Evolutionary conservation across 2,329 filamentous ascomycete species (phyloP).

Genomic region (Curvularia lunata): DNA sequence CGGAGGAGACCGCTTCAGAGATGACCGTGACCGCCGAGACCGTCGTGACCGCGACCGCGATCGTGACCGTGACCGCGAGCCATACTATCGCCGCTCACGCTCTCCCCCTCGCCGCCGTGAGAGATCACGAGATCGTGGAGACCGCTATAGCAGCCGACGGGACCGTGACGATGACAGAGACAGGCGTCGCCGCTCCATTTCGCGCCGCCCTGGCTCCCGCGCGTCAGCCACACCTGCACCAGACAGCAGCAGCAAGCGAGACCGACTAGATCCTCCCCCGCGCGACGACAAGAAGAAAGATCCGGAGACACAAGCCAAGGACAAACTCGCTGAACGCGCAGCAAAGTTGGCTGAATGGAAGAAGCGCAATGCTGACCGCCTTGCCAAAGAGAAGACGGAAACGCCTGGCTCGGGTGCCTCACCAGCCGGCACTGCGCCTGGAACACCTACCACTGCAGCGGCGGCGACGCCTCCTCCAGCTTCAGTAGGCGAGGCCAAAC

Average conservation of each 20-base stretch:
- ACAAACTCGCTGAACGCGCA: conserved; percentile 34
- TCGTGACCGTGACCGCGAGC: conserved; percentile 7
- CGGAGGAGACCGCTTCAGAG: conserved; percentile 43
- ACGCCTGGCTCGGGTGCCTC: conserved; percentile 63
- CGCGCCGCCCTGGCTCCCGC: conserved; percentile 64
- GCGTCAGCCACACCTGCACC: conserved; percentile 64
- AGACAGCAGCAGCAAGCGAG: conserved; percentile 31
- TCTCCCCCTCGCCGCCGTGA: conserved; percentile 19
- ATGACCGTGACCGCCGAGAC: conserved; percentile 65
- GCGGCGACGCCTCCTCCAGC: conserved; percentile 42
- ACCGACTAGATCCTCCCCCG: conserved; percentile 48
- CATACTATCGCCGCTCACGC: conserved; percentile 13
- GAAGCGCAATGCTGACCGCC: conserved; percentile 59
- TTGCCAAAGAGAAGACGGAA: conserved; percentile 69
- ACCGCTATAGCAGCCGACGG: conserved; percentile 65
- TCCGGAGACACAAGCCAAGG: conserved; percentile 37
- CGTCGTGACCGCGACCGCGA: conserved; percentile 51
- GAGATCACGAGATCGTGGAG: conserved; percentile 48
- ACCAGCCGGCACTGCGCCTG: conserved; percentile 69
- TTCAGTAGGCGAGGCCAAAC: conserved; percentile 32
- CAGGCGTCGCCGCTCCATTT: conserved; percentile 72
- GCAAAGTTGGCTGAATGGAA: conserved; percentile 77
- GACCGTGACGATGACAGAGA: conserved; percentile 67
- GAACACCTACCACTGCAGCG: conserved; percentile 57
- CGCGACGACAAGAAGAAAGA: conserved; percentile 64